Evolutionary conservation across 345 rosid genomes (phyloP).

Genomic region (Hirschfeldia incana): DNA sequence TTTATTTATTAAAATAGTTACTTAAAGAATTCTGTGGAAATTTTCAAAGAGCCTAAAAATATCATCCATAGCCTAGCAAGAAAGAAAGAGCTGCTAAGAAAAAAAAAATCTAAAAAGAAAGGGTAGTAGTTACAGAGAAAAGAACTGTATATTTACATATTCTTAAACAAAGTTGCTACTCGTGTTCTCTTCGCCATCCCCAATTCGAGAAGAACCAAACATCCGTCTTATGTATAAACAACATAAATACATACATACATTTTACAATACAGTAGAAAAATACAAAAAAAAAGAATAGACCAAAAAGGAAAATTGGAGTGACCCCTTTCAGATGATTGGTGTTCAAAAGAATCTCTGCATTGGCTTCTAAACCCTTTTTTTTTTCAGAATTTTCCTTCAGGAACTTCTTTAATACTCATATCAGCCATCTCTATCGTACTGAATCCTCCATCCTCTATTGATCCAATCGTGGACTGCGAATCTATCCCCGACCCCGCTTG

Average conservation of each 20-base stretch:
- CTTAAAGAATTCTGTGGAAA: neutral
- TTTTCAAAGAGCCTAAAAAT: neutral
- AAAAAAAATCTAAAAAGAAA: neutral
- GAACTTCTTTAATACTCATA: constrained; percentile 82
- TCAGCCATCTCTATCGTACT: constrained; percentile 60
- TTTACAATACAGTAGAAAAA: constrained; percentile 27
- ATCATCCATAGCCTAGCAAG: too few species aligned
- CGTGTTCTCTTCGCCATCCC: constrained; percentile 6
- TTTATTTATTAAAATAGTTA: neutral
- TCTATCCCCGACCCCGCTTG: constrained; percentile 78
- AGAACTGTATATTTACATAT: constrained; percentile 38
- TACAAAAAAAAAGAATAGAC: constrained; percentile 21
- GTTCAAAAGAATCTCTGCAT: constrained; percentile 23
- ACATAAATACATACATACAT: constrained; percentile 38
- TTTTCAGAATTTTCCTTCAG: constrained; percentile 54
- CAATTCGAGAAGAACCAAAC: constrained; percentile 11
- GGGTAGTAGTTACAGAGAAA: neutral
- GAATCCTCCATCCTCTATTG: constrained; percentile 69
- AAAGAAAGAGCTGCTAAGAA: too few species aligned
- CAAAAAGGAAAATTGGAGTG: constrained; percentile 32
- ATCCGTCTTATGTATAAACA: constrained; percentile 38
- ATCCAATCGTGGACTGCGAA: constrained; percentile 65
- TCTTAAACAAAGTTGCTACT: constrained; percentile 33
- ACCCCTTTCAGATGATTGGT: neutral
- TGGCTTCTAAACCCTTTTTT: neutral